Evolutionary conservation across 805 yeast species (phyloP), one percentile per base, ranked within the genome.

Genomic region (Candida patagonica): DNA sequence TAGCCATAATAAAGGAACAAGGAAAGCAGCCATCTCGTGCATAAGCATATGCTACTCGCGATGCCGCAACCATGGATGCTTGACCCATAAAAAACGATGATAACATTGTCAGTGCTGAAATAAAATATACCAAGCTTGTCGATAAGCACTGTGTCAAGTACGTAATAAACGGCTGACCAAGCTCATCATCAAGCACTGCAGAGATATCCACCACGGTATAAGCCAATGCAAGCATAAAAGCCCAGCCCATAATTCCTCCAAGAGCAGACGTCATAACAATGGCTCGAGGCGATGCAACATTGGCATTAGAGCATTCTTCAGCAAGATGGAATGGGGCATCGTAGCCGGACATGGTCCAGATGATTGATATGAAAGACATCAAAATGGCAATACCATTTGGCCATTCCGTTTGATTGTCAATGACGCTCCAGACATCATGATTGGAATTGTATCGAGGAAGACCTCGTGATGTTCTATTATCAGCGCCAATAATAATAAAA

Each of bases 261-360:
- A 67, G 58, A 9, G 67, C 51, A 6, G 78, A 66, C 13, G 81
- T 76, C 57, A 76, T 57, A 16, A 76, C 74, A 48, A 78, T 78
- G 22, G 83, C 82, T 43, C 68, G 66, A n/a, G 86, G 85, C 7
- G 79, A 76, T 4, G 81, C 82, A 10, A 64, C 59, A 26, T 72
- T 62, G 5, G 84, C 81, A 53, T 78, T 77, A 37, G 76, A 61
- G 48, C 80, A 73, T 52, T 80, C 87, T 59, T 79, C 88, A n/a
- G 82, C 68, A 44, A 80, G 62, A 52, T 80, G 86, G 63, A 78
- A 80, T 0, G 86, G 82, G 17, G 82, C 74, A 54, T 80, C 86
- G 53, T 76, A 80, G 19, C 85, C 86, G 33, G 80, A 70, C 84
- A 80, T 78, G 27, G 80, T 74, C 63, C 63, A 59, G 42, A 56